These are phyloP conservation scores for Cicer yamashitae DNA, from an alignment of 306 rosid genomes.

Conservation along the genomic window DNA sequence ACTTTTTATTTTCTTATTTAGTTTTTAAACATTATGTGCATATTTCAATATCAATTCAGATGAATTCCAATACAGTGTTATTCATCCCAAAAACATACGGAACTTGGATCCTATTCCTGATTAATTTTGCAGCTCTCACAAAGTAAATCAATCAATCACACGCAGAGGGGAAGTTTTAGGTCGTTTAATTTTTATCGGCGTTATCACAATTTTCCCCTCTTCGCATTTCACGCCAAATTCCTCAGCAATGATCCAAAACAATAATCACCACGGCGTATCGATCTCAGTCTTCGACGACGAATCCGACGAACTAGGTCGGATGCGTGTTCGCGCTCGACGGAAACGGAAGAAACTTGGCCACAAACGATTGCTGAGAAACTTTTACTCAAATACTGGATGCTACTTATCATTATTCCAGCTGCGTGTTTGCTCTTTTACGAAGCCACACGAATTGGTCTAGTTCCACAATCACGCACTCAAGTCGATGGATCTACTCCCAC, in stretches of 20 bases:
- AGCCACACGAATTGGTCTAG: slow-evolving; percentile 59
- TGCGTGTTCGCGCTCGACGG: slow-evolving; percentile 74
- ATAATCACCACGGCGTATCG: slow-evolving; percentile 54
- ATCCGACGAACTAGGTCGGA: slow-evolving; percentile 76
- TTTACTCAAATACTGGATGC: slow-evolving; percentile 67
- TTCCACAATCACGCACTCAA: slow-evolving; percentile 28
- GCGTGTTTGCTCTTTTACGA: slow-evolving; percentile 67
- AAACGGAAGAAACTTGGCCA: slow-evolving; percentile 72
- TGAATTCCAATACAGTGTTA: background rate
- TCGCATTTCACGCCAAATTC: background rate
- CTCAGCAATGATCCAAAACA: slow-evolving; percentile 62
- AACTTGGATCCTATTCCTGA: background rate
- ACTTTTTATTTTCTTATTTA: background rate
- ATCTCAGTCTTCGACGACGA: slow-evolving; percentile 80
- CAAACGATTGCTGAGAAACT: slow-evolving; percentile 59
- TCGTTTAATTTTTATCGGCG: background rate
- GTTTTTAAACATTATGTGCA: background rate
- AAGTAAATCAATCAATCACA: background rate
- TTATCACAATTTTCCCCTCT: background rate
- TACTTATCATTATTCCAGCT: slow-evolving; percentile 66
- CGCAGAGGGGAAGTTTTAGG: background rate
- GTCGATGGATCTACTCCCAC: slow-evolving; percentile 33
- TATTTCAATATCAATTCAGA: background rate
- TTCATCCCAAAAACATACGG: background rate
- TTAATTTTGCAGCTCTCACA: background rate